These are phyloP conservation scores for Aspergillus chevalieri DNA, from an alignment of 2,329 filamentous ascomycete species.

Conservation along the genomic window DNA sequence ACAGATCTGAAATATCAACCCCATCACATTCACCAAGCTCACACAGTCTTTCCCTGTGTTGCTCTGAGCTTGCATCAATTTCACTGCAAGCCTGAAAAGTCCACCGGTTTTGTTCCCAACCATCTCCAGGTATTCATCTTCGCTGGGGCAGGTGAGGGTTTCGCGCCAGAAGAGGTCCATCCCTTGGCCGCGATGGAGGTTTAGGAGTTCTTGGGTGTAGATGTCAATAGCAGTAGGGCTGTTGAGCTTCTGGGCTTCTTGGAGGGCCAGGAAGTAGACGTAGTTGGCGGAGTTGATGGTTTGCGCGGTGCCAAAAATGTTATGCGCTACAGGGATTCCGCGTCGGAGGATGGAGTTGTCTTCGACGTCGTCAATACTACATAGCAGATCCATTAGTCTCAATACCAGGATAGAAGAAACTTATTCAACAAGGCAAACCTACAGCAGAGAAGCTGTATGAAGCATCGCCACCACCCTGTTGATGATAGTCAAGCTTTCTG, in stretches of 20 bases:
- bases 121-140: slow-evolving; percentile 46
- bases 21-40: slow-evolving; percentile 61
- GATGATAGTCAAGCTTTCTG: slow-evolving; percentile 36
- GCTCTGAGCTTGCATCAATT: slow-evolving; percentile 42
- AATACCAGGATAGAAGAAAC: background rate
- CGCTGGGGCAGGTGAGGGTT: slow-evolving; percentile 40
- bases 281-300: slow-evolving; percentile 50
- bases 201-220: slow-evolving; percentile 41
- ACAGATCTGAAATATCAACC: slow-evolving; percentile 43
- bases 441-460: slow-evolving; percentile 42
- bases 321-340: slow-evolving; percentile 45
- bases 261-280: slow-evolving; percentile 41
- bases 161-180: slow-evolving; percentile 47
- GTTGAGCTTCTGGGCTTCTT: slow-evolving; percentile 37
- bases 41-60: slow-evolving; percentile 37
- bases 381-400: background rate
- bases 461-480: slow-evolving; percentile 41
- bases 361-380: slow-evolving; percentile 46
- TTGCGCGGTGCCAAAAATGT: slow-evolving; percentile 45
- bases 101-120: slow-evolving; percentile 46
- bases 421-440: slow-evolving; percentile 8
- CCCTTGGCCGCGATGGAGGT: slow-evolving; percentile 44
- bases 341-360: slow-evolving; percentile 45
- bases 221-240: slow-evolving; percentile 38
- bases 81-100: slow-evolving; percentile 41